Base-by-base conservation (phyloP, 495 filamentous ascomycete genomes). In the Penicillium goetzii region DNA sequence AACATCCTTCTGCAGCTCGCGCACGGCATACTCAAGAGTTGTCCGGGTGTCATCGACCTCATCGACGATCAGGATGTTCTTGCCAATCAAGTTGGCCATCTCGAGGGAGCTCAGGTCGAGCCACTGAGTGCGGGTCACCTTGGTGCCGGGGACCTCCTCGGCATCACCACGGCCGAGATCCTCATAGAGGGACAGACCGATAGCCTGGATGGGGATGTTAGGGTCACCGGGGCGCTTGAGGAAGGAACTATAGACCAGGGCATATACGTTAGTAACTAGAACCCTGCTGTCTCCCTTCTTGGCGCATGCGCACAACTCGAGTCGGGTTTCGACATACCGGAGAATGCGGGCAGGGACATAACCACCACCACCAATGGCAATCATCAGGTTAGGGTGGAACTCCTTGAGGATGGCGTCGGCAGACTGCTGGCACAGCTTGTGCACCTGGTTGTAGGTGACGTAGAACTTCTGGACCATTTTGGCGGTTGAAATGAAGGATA, bases 151-250 rank as follows among this genome's bases (percentile, higher is more conserved):
- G 60, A 81, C 76, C 76, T 97, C 93, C 69, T 90, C 83, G 51
- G 81, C 78, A 60, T 84, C 83, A 28, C 81, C 78, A 54, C 79
- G 78, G 52, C 87, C 78, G 32, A 97, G 89, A 41, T 86, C 83
- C 79, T 99, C 95, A 81, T 99, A 99, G 56, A 99, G 88, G 26
- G 93, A 97, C 51, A 99, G 89, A 53, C 95, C 95, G 75, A 99
- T 99, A 36, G 95, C 95, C 84, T 99, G 95, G 78, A 99, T 99
- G 61, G 95, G 94, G 74, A 99, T 99, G 80, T 99, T 99, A 74
- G 92, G 84, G 66, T 84, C 86, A 62, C 90, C 91, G 56, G 90
- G 84, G 71, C 88, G 86, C 83, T 97, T 97, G 74, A 99, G 92
- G 82, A 98, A 99, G 12, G 95, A 98, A 52, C 85, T 88, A 60